Conservation (phyloP, 257 asterid genomes). For the Plantago ovata region DNA sequence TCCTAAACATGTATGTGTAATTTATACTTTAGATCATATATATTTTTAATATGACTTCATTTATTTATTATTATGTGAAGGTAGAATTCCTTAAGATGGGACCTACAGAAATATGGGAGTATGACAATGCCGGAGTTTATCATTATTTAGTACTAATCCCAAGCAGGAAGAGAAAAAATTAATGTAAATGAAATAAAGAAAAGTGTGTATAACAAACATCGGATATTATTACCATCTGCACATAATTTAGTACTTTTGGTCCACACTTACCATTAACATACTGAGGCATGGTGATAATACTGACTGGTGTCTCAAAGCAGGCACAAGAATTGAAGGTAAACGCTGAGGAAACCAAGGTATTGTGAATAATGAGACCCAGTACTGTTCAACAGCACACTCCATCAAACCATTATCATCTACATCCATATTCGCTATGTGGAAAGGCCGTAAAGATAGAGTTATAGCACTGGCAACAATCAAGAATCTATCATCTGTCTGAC, state of each 20-base stretch:
- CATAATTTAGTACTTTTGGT: conserved; percentile 16
- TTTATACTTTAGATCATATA: too few species aligned
- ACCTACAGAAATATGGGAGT: too few species aligned
- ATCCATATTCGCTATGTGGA: conserved; percentile 46
- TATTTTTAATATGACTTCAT: too few species aligned
- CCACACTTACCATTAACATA: conserved; percentile 70
- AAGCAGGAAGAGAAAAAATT: too few species aligned
- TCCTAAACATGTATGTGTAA: too few species aligned
- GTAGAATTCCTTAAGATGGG: too few species aligned
- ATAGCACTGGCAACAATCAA: conserved; percentile 78
- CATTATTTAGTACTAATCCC: too few species aligned
- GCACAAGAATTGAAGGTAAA: conserved; percentile 71
- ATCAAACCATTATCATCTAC: conserved; percentile 33
- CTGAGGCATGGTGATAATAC: conserved; percentile 78
- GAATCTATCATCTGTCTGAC: conserved; percentile 63
- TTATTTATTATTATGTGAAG: too few species aligned
- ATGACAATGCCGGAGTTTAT: too few species aligned
- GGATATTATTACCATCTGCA: conserved; percentile 15
- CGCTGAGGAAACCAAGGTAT: conserved; percentile 90
- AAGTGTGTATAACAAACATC: conserved; percentile 6
- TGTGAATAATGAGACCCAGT: conserved; percentile 64
- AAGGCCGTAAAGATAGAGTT: conserved; percentile 82
- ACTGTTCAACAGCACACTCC: conserved; percentile 62
- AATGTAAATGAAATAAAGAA: neutral
- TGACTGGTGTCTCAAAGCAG: conserved; percentile 84